Evolutionary conservation across 208 protist species (phyloP).

Genomic region (Trypanosoma lewisi): DNA sequence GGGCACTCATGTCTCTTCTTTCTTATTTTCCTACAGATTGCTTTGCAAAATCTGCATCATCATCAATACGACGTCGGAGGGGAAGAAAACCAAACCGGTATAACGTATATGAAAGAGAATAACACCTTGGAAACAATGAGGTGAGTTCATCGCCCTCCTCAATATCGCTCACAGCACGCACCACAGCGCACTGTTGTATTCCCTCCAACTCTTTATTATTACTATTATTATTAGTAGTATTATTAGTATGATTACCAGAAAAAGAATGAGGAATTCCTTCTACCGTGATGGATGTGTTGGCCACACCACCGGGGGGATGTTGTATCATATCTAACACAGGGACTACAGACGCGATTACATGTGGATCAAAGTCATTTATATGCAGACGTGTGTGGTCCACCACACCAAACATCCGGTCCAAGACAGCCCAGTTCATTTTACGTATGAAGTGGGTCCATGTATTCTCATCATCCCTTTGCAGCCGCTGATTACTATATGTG

Average conservation of each 20-base stretch:
- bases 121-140: constrained; percentile 43
- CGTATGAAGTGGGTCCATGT: constrained; percentile 38
- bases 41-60: background rate
- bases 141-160: constrained; percentile 59
- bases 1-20: too few species aligned
- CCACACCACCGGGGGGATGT: constrained; percentile 36
- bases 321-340: constrained; percentile 64
- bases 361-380: constrained; percentile 41
- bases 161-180: constrained; percentile 34
- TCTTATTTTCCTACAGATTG: background rate
- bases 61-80: constrained; percentile 35
- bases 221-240: background rate
- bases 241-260: too few species aligned
- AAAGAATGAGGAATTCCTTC: constrained; percentile 15
- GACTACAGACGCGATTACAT: constrained; percentile 39
- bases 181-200: constrained; percentile 24
- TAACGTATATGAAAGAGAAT: constrained; percentile 65
- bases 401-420: constrained; percentile 34
- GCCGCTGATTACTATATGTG: constrained; percentile 13
- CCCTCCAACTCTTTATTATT: background rate
- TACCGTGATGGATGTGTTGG: constrained; percentile 35
- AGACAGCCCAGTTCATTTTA: constrained; percentile 27
- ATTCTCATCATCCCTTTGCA: constrained; percentile 22
- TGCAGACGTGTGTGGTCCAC: constrained; percentile 29
- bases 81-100: constrained; percentile 66